Percentiles rank a stretch among this genome's conserved stretches.
Evolutionary conservation across 164 flowering plant genomes (phyloP).

Genomic region (Kingdonia uniflora): DNA sequence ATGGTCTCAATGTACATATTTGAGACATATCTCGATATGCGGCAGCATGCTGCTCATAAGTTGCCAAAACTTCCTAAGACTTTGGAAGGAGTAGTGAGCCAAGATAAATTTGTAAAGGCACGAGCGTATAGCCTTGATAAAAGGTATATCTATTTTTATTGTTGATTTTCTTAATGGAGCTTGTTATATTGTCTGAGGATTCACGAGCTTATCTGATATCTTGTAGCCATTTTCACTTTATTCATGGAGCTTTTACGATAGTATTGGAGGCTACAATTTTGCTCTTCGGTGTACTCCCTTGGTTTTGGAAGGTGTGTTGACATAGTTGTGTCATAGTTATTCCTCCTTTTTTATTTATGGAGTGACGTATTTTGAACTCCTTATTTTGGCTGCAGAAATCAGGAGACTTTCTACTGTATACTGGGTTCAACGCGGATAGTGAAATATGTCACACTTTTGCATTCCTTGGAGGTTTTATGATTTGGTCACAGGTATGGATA

Average conservation of each 20-base stretch:
- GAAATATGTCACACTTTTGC: slow-evolving; percentile 81
- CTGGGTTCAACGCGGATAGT: slow-evolving; percentile 66
- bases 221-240: slow-evolving; percentile 81
- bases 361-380: not conserved
- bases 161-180: not conserved
- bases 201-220: not conserved
- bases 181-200: slow-evolving; percentile 2
- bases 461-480: slow-evolving; percentile 75
- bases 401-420: slow-evolving; percentile 39
- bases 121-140: slow-evolving; percentile 89
- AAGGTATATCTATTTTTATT: slow-evolving; percentile 35
- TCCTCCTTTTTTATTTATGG: not conserved
- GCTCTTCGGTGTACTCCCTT: slow-evolving; percentile 76
- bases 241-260: slow-evolving; percentile 71
- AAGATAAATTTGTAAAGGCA: slow-evolving; percentile 81
- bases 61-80: slow-evolving; percentile 75
- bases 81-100: slow-evolving; percentile 72
- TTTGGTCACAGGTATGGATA: slow-evolving; percentile 64
- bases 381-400: slow-evolving; percentile 49
- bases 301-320: slow-evolving; percentile 84
- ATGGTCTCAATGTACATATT: slow-evolving; percentile 72
- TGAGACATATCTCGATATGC: slow-evolving; percentile 76
- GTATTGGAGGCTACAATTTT: slow-evolving; percentile 72
- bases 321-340: not conserved
- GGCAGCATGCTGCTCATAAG: slow-evolving; percentile 80